Base-by-base conservation (phyloP, 345 rosid genomes). In the Gossypium anomalum region DNA sequence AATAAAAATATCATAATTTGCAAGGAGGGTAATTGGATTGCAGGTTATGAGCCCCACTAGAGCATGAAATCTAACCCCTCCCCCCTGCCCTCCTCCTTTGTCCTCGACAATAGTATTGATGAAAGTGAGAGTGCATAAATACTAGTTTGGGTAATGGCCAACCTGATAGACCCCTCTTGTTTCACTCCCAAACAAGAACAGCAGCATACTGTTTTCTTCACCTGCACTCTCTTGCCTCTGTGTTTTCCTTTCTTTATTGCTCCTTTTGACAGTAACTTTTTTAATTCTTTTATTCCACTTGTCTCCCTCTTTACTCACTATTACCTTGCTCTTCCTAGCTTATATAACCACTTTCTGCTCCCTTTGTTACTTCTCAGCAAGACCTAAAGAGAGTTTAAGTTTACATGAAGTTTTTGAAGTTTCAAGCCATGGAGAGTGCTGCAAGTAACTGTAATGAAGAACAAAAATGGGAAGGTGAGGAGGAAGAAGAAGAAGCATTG, bases 401-500 rank as follows among this genome's bases (percentile, higher is more conserved):
- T 29, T 34, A 34, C 41, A 5, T 34, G 41, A 34, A 34, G 7
- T 34, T 34, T 64, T 53, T 20, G 17, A 22, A 55, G 56, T 74
- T 45, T 56, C 1, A 57, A 57, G 27, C 62, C 66, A 82, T 84
- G 87, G 80, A 44, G 57, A 13, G 51, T 65, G 7, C 44, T 16
- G 65, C 43, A 70, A 60, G 11, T 55, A 63, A 38, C 47, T 48
- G 70, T 59, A 67, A 60, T 13, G 77, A 75, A 23, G 71, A 73
- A 58, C 71, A 55, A 47, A 34, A 61, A 20, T 19, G 65, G 75
- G 80, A 75, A 67, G 43, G 17, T 64, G 29, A 2, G 22, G 82
- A 58, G 0, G 87, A 77, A 29, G 97, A 57, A 56, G 61, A 85
- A 49, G 93, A 92, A 82, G 81, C 94, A 59, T 79, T 92, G 71